Percentiles rank a stretch among this genome's conserved stretches.
Conservation (phyloP, 2,329 filamentous ascomycete species). For the Hawksworthiomyces lignivorus region DNA sequence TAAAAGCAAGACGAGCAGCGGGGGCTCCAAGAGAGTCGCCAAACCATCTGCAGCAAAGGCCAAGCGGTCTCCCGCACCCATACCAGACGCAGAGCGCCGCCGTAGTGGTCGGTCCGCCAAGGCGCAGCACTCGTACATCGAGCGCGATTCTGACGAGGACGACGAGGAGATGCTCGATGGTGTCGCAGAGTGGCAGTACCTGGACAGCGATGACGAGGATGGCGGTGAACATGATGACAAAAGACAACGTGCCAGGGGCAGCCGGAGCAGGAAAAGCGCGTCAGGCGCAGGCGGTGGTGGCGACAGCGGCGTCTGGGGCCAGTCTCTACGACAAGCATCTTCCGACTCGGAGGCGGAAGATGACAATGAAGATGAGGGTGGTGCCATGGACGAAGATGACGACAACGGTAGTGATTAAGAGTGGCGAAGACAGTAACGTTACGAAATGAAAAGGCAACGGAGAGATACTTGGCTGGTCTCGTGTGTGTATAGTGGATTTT, state of each 20-base stretch:
- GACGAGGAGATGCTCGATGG: conserved; percentile 56
- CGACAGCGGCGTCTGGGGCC: conserved; percentile 6
- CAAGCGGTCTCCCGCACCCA: conserved; percentile 10
- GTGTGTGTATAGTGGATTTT: not conserved
- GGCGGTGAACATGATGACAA: not conserved
- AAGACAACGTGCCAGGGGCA: not conserved
- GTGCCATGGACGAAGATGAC: conserved; percentile 8
- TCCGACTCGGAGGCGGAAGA: conserved; percentile 5
- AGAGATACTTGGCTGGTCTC: no score
- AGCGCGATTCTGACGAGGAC: conserved; percentile 50
- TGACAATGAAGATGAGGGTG: not conserved
- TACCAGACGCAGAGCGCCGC: conserved; percentile 40
- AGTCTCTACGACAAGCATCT: conserved; percentile 10
- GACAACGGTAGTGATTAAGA: not conserved
- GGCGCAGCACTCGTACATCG: conserved; percentile 42
- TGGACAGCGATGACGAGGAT: conserved; percentile 24
- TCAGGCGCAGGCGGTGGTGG: not conserved
- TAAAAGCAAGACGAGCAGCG: conserved; percentile 1
- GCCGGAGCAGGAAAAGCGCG: not conserved
- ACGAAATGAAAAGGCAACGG: not conserved
- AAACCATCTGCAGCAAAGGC: conserved; percentile 4
- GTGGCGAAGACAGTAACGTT: not conserved
- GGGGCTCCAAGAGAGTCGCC: conserved; percentile 5
- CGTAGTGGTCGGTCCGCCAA: conserved; percentile 45
- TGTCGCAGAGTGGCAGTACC: conserved; percentile 52